These are phyloP conservation scores for Ogataea siamensis DNA, from an alignment of 805 yeast species.

Conservation along the genomic window DNA sequence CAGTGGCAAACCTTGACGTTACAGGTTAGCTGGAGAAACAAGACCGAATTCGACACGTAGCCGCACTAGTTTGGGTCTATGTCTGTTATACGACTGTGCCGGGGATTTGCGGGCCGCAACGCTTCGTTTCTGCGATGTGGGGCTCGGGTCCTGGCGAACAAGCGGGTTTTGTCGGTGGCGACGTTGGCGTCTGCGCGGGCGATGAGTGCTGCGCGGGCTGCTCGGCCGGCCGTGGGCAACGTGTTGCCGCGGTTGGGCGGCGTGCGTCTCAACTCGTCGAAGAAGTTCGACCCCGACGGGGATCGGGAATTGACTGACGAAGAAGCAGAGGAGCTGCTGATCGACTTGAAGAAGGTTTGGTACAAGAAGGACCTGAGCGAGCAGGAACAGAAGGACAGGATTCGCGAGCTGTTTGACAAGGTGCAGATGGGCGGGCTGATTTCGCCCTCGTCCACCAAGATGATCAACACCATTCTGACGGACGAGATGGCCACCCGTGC, in stretches of 20 bases:
- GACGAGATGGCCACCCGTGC: slow-evolving; percentile 25
- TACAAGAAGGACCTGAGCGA: slow-evolving; percentile 22
- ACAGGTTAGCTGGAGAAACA: neutral
- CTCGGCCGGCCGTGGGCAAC: neutral
- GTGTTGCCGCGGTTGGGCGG: neutral
- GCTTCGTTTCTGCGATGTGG: slow-evolving; percentile 5
- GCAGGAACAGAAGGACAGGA: slow-evolving; percentile 13
- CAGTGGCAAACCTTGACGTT: slow-evolving; percentile 6
- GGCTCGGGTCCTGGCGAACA: neutral
- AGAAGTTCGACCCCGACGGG: slow-evolving; percentile 26
- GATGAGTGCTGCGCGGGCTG: neutral
- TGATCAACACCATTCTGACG: slow-evolving; percentile 28
- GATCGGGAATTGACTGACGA: slow-evolving; percentile 29
- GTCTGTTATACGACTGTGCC: neutral
- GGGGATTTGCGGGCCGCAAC: neutral
- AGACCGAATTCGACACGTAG: neutral
- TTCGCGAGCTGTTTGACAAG: slow-evolving; percentile 25
- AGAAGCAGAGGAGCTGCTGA: slow-evolving; percentile 26
- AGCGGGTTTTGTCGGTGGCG: neutral
- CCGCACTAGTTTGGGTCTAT: neutral
- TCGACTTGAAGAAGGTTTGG: slow-evolving; percentile 30
- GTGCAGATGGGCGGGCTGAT: slow-evolving; percentile 34
- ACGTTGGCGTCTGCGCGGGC: no score
- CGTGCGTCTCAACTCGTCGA: slow-evolving; percentile 19
- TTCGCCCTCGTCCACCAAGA: slow-evolving; percentile 30